Percentiles rank a stretch among this genome's conserved stretches.
These are phyloP conservation scores for Blepharisma stoltei DNA, from an alignment of 73 alveolate species.

Conservation along the genomic window DNA sequence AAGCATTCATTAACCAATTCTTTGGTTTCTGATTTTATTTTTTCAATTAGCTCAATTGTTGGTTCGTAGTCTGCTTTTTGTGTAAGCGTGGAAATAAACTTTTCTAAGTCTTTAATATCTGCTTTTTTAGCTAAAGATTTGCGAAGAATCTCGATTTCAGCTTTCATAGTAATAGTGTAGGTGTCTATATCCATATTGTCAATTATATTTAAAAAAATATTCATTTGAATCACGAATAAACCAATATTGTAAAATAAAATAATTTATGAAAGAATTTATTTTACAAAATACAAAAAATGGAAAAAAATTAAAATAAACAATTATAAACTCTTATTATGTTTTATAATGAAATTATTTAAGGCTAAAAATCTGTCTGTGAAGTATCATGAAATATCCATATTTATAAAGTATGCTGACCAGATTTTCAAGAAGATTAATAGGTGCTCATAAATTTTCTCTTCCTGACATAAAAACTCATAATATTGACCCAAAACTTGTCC, in stretches of 20 bases:
- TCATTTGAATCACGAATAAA: too few relatives aligned
- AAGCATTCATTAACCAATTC: not conserved
- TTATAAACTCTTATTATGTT: too few relatives aligned
- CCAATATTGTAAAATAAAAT: too few relatives aligned
- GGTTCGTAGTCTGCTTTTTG: conserved; percentile 16
- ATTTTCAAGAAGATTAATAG: not conserved
- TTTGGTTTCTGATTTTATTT: not conserved
- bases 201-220: too few relatives aligned
- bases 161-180: not conserved
- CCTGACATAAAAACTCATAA: conserved; percentile 45
- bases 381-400: not conserved
- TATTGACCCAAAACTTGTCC: conserved; percentile 41
- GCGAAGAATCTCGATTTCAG: conserved; percentile 2
- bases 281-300: too few relatives aligned
- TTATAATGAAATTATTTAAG: not conserved
- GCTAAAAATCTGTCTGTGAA: not conserved
- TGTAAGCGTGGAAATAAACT: not conserved
- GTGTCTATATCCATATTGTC: not conserved
- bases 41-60: conserved; percentile 1
- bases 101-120: conserved; percentile 9
- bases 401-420: conserved; percentile 3
- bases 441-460: not conserved
- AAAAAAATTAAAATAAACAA: too few relatives aligned
- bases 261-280: too few relatives aligned
- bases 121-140: not conserved